Conservation (phyloP, 495 filamentous ascomycete genomes). For the Chaetomium cochliodes region DNA sequence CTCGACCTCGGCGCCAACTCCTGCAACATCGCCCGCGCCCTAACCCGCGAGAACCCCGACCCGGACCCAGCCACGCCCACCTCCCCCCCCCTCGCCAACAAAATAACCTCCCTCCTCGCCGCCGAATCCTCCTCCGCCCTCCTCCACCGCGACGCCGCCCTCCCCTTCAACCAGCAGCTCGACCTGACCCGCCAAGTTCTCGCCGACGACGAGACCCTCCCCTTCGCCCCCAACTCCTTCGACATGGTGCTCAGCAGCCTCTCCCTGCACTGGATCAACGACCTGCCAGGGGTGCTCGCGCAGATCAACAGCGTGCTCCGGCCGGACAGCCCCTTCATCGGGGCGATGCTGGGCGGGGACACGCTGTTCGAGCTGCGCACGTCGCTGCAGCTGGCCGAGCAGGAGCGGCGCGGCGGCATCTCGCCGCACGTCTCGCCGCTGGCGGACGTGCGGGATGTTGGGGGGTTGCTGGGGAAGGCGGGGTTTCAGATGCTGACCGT, state of each 20-base stretch:
- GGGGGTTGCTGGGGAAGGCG: conserved; percentile 77
- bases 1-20: conserved; percentile 95
- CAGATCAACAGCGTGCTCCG: conserved; percentile 82
- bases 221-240: conserved; percentile 75
- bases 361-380: conserved; percentile 92
- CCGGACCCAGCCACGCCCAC: conserved; percentile 49
- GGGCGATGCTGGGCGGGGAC: conserved; percentile 94
- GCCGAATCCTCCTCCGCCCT: conserved; percentile 76
- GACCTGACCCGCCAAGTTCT: conserved; percentile 70
- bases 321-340: conserved; percentile 89
- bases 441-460: conserved; percentile 89
- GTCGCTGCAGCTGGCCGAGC: conserved; percentile 87
- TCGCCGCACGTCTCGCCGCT: conserved; percentile 83
- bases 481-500: conserved; percentile 96
- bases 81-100: conserved; percentile 62
- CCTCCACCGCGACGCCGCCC: conserved; percentile 76
- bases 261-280: conserved; percentile 96
- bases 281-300: conserved; percentile 77
- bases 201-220: conserved; percentile 66
- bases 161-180: conserved; percentile 78
- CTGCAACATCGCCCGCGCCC: conserved; percentile 83
- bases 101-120: conserved; percentile 69
- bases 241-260: conserved; percentile 85
- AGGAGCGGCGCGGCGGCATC: conserved; percentile 84
- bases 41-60: conserved; percentile 67